phyloP scores from a whole-genome alignment of 2,329 filamentous ascomycete genomes.

The Hymenoscyphus fraxineus region DNA sequence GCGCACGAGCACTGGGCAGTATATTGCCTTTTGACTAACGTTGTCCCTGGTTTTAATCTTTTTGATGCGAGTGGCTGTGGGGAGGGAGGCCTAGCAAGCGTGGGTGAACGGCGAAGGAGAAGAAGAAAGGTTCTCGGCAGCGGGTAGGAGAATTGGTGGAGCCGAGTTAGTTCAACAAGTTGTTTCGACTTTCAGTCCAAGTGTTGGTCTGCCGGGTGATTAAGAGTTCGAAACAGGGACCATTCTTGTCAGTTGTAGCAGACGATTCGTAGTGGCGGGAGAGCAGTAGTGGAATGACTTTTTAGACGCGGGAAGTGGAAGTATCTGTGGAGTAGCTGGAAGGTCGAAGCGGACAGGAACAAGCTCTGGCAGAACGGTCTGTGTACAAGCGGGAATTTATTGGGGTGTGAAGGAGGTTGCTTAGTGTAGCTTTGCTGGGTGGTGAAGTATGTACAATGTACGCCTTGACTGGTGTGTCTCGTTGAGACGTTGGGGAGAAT shows the following conservation, averaged over 20 bases:
- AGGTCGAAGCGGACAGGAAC: slow-evolving; percentile 8
- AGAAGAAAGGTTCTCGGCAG: slow-evolving; percentile 23
- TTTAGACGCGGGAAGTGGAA: slow-evolving; percentile 18
- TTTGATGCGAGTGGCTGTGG: slow-evolving; percentile 29
- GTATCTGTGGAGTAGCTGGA: background rate
- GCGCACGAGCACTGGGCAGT: slow-evolving; percentile 26
- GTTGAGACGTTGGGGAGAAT: background rate
- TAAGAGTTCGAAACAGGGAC: slow-evolving; percentile 32
- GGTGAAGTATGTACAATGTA: background rate
- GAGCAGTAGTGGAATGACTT: slow-evolving; percentile 21
- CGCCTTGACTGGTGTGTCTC: slow-evolving; percentile 9
- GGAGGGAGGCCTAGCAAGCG: slow-evolving; percentile 17
- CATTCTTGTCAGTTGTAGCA: slow-evolving; percentile 28
- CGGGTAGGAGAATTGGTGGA: slow-evolving; percentile 16
- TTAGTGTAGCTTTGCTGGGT: background rate
- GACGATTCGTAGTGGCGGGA: slow-evolving; percentile 16
- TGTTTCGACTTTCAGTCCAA: slow-evolving; percentile 33
- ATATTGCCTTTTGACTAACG: slow-evolving; percentile 24
- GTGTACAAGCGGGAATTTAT: slow-evolving; percentile 5
- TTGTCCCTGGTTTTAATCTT: slow-evolving; percentile 20
- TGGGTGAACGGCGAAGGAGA: slow-evolving; percentile 19
- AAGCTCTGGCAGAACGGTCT: slow-evolving; percentile 19
- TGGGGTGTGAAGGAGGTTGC: background rate
- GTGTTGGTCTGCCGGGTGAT: slow-evolving; percentile 24
- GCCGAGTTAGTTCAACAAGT: slow-evolving; percentile 23